Evolutionary conservation across 768 basidiomycete species (phyloP), one percentile per base, ranked within the genome.

Genomic region (Pulveroboletus ravenelii): DNA sequence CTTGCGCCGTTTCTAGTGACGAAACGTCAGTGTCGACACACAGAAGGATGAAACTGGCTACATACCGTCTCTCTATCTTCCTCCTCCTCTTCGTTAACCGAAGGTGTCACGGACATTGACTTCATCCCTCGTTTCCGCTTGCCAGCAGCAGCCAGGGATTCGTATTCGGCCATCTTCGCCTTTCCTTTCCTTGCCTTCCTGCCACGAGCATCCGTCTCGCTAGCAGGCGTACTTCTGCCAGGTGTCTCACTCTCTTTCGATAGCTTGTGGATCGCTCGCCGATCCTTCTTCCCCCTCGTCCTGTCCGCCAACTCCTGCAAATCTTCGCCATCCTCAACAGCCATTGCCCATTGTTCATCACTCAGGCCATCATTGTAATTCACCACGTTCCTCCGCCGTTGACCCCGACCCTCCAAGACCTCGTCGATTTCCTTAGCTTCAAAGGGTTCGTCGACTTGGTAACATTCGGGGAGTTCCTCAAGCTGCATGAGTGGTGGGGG

Each of bases 271-370:
- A 75, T 71, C 20, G 69, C 74, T 27, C 85, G 79, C 52, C 84
- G 74, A 37, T 83, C 82, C 58, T 83, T 85, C 70, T 75, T 84
- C 50, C 81, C 83, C 45, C 81, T 74, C 12, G 78, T 70, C 53
- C 77, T 79, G 54, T 89, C 87, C 9, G 79, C 74, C 31, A 89
- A 71, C 66, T 89, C 86, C 54, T 87, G 78, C 35, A 89, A 62
- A 60, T 90, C 89, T 64, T 89, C 87, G 23, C 87, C 88, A 9
- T 89, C 87, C 63, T 90, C 87, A 41, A 89, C 70, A 45, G 88
- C 87, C 78, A 88, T 78, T 30, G 91, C 82, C 87, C 92, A 96
- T 58, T 93, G 86, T 62, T 96, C 95, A 58, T 98, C 95, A 46
- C 84, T 87, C 49, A 98, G 76, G 14, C 93, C 93, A 63, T 97